Base-by-base conservation (phyloP, 352 stramenopile species). In the Aphanomyces astaci region DNA sequence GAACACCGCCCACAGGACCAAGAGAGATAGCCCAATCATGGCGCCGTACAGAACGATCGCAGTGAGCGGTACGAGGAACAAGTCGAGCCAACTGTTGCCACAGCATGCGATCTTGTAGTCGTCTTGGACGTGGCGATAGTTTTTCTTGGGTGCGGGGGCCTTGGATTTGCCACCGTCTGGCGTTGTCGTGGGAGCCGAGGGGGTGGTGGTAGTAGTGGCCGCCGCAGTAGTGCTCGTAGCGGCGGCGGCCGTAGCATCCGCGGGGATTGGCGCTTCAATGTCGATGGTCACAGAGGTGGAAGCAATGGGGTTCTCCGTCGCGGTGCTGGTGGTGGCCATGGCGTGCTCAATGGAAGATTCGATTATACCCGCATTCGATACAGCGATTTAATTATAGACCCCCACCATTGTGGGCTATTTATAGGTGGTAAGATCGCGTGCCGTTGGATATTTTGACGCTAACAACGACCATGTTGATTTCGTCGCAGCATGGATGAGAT, bases 41-140 rank as follows among this genome's bases (percentile, higher is more conserved):
- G 43, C 39, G 43, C 56, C 56, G 36, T 33, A 64, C n/a, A 64
- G 43, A 11, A 49, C 10, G 49, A 64, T 3, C 1, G 31, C 43
- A 13, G 25, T 24, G 43, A 64, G 17, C 22, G 56, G 56, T 24
- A 64, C 49, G 36, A 53, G 30, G 27, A 64, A 51, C 3, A 64
- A 24, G 24, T 64, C 56, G 36, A 30, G n/a, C 36, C 56, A 64
- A 22, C 27, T 49, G 11, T 64, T 64, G 7, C 25, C 56, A 25
- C 56, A 64, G 43, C 56, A 64, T 10, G 49, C 56, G 27, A 64
- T 33, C 4, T 64, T 22, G 43, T 64, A 64, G 11, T 49, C 43
- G 10, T 30, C 27, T 2, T 31, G 56, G 2, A 10, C 56, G 36
- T 43, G 36, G 7, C 36, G 36, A 43, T 43, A 15, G 7, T 43